Conservation (phyloP, 352 stramenopile species). For the Blastocystis sp. region DNA sequence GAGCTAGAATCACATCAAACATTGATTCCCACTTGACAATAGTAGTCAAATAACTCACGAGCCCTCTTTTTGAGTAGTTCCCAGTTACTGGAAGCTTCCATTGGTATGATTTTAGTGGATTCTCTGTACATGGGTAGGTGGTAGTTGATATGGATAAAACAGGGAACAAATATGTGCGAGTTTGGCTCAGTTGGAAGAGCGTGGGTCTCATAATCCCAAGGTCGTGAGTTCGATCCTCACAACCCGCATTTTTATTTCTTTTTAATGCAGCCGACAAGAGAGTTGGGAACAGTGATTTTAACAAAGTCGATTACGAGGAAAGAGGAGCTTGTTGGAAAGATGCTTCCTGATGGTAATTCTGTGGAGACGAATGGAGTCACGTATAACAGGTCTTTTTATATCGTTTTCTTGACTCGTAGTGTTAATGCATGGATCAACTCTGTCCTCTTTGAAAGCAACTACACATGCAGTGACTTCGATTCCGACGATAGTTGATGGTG, state of each 20-base stretch:
- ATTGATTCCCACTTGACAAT: no score
- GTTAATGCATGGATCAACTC: constrained; percentile 52
- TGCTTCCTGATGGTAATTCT: background rate
- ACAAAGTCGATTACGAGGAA: constrained; percentile 32
- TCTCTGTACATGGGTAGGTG: no score
- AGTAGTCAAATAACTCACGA: no score
- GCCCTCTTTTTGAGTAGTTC: no score
- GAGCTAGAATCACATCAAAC: background rate
- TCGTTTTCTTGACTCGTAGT: background rate
- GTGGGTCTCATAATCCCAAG: constrained; percentile 60
- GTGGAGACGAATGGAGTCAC: constrained; percentile 9
- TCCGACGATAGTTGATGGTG: background rate
- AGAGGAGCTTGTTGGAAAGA: background rate
- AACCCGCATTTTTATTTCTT: constrained; percentile 50
- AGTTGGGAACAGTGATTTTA: constrained; percentile 53
- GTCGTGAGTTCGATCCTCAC: constrained; percentile 62
- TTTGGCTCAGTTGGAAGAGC: constrained; percentile 63
- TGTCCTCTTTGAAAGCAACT: background rate
- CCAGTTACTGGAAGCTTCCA: no score
- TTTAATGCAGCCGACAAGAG: constrained; percentile 22
- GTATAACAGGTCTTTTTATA: background rate
- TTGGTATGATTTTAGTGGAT: no score
- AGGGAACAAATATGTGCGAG: background rate
- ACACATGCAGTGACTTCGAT: background rate
- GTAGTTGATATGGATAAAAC: no score